Evolutionary conservation across 2,329 filamentous ascomycete species (phyloP), one percentile per base, ranked within the genome.

Genomic region (Neurospora sp.): DNA sequence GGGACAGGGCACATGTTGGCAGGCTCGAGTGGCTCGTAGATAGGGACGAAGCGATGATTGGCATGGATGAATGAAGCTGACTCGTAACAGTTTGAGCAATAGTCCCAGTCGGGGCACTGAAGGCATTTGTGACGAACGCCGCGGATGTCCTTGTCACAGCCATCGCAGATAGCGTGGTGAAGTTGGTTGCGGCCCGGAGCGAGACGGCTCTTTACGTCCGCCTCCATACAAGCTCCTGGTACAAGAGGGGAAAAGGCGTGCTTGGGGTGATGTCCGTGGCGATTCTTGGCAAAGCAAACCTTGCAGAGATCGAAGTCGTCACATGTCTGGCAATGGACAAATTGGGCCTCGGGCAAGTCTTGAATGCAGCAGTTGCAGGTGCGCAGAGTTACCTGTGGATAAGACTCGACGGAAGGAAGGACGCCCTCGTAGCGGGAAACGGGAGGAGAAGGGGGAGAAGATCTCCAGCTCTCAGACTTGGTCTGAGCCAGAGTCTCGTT

Each of bases 101-200:
- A 98, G 77, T 99, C 96, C 91, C 93, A 99, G 80, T 99, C 96
- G 62, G 96, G 96, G 83, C 96, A 99, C 79, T 93, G 90, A 73
- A 98, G 85, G 80, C 96, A 99, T 86, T 99, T 99, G 87, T 98
- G 91, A 75, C 96, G 95, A 70, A 97, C 86, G 75, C 96, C 96
- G 75, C 86, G 85, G 76, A 99, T 96, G 79, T 88, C 89, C 85
- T 89, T 91, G 76, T 98, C 92, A 79, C 96, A 99, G 52, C 92
- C 92, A 82, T 99, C 96, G 78, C 96, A 99, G 73, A 97, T 89
- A 72, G 96, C 96, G 71, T 92, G 89, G 82, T 99, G 96, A 71
- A 87, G 84, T 76, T 89, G 86, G 79, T 92, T 92, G 72, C 95
- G 92, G 74, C 96, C 95, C 41, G 95, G 88, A 41, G 85, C 84